Conservation (phyloP, 2,329 filamentous ascomycete species). For the Trichoderma oligosporum region DNA sequence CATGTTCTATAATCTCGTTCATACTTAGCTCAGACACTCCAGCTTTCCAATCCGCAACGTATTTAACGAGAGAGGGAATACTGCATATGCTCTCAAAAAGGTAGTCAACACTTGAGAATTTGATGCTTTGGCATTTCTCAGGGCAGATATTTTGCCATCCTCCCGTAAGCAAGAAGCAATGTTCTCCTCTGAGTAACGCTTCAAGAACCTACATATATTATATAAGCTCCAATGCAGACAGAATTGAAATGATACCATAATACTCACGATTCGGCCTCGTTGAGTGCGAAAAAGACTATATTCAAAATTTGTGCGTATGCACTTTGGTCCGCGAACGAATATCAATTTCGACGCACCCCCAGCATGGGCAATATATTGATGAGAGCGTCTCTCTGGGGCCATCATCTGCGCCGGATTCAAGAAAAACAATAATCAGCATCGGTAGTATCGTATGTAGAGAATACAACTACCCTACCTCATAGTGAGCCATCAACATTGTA, state of each 20-base stretch:
- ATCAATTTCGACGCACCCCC: background rate
- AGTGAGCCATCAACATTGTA: constrained; percentile 1
- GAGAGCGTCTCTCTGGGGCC: background rate
- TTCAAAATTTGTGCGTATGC: background rate
- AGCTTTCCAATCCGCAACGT: background rate
- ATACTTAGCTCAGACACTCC: background rate
- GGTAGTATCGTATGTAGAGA: background rate
- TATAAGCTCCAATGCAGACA: background rate
- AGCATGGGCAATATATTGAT: constrained; percentile 3
- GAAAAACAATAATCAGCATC: background rate
- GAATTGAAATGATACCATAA: too few relatives aligned
- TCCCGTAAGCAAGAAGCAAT: background rate
- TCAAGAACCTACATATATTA: background rate
- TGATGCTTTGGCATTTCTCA: background rate
- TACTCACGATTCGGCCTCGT: background rate
- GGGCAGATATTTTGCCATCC: background rate
- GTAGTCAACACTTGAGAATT: background rate
- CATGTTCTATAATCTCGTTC: background rate
- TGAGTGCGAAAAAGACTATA: background rate
- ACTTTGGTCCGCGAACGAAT: background rate
- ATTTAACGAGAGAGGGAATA: background rate
- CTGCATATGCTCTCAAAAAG: background rate
- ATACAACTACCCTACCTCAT: background rate
- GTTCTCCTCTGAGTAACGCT: background rate
- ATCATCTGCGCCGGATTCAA: background rate